These are phyloP conservation scores for Stereum hirsutum DNA, from an alignment of 1,284 basidiomycete genomes.

Conservation along the genomic window DNA sequence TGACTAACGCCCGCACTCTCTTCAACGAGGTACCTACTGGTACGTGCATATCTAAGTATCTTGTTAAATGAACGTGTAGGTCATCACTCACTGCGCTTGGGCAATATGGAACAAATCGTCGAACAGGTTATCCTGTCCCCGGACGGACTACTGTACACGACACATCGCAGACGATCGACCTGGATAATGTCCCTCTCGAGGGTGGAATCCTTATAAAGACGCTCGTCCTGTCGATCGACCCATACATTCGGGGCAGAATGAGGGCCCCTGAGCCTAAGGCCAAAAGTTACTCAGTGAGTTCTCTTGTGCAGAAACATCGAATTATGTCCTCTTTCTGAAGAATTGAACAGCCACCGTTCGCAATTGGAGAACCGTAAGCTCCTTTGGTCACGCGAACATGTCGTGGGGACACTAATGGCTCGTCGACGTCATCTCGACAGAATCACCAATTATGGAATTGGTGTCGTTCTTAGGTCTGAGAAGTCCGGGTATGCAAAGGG, in stretches of 20 bases:
- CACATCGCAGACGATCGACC: slow-evolving; percentile 23
- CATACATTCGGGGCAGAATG: slow-evolving; percentile 25
- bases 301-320: too few species aligned
- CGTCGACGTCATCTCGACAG: slow-evolving; percentile 3
- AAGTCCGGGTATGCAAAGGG: slow-evolving; percentile 17
- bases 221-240: slow-evolving; percentile 23
- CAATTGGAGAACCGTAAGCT: slow-evolving; percentile 12
- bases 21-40: not conserved
- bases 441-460: slow-evolving; percentile 16
- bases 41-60: too few species aligned
- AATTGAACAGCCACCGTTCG: slow-evolving; percentile 6
- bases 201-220: slow-evolving; percentile 29
- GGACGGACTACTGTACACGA: slow-evolving; percentile 21
- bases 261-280: slow-evolving; percentile 10
- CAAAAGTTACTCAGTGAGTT: slow-evolving; percentile 6
- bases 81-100: too few species aligned
- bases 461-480: slow-evolving; percentile 20
- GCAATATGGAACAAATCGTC: too few species aligned
- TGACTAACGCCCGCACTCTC: not conserved
- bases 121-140: slow-evolving; percentile 9
- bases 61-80: too few species aligned
- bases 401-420: not conserved
- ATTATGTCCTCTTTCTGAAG: too few species aligned
- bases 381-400: not conserved
- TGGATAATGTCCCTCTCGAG: slow-evolving; percentile 23